A percentile compares a stretch with the other conserved stretches of the same genome.
Evolutionary conservation across 768 basidiomycete species (phyloP).

Genomic region (Russula emetica): DNA sequence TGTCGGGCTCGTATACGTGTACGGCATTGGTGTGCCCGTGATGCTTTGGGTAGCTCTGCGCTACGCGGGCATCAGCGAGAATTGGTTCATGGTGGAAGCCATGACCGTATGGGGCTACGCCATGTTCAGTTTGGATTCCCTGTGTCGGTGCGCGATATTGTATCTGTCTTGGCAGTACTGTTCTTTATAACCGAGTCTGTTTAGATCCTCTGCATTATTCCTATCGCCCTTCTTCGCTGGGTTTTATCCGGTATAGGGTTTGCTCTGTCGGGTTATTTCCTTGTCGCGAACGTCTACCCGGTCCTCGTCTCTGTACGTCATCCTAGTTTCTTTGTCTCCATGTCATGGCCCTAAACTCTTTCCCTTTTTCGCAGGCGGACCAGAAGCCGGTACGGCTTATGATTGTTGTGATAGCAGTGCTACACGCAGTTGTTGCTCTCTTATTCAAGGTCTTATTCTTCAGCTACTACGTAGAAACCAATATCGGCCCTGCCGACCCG

Average conservation of each 20-base stretch:
- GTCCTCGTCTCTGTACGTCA: slow-evolving; percentile 72
- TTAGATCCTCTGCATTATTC: slow-evolving; percentile 81
- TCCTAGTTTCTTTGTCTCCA: background rate
- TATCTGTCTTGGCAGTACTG: background rate
- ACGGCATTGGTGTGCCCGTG: slow-evolving; percentile 78
- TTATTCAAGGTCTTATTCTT: slow-evolving; percentile 82
- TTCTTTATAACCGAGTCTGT: background rate
- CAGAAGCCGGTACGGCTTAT: slow-evolving; percentile 81
- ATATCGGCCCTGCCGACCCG: slow-evolving; percentile 39
- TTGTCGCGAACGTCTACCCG: slow-evolving; percentile 82
- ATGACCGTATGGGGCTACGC: slow-evolving; percentile 77
- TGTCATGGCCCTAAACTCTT: background rate
- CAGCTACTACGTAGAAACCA: slow-evolving; percentile 47
- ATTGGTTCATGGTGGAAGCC: slow-evolving; percentile 81
- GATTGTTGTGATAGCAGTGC: slow-evolving; percentile 64
- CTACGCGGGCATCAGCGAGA: slow-evolving; percentile 80
- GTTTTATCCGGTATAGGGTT: slow-evolving; percentile 68
- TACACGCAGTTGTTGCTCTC: slow-evolving; percentile 79
- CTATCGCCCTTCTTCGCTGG: slow-evolving; percentile 80
- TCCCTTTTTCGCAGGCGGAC: slow-evolving; percentile 55
- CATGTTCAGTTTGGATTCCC: slow-evolving; percentile 84
- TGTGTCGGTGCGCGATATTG: slow-evolving; percentile 60
- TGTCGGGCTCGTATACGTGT: slow-evolving; percentile 79
- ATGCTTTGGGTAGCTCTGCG: slow-evolving; percentile 79
- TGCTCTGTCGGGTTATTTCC: slow-evolving; percentile 80